Conservation (phyloP, 176 grass and related monocot genomes). For the Oryza brachyantha region DNA sequence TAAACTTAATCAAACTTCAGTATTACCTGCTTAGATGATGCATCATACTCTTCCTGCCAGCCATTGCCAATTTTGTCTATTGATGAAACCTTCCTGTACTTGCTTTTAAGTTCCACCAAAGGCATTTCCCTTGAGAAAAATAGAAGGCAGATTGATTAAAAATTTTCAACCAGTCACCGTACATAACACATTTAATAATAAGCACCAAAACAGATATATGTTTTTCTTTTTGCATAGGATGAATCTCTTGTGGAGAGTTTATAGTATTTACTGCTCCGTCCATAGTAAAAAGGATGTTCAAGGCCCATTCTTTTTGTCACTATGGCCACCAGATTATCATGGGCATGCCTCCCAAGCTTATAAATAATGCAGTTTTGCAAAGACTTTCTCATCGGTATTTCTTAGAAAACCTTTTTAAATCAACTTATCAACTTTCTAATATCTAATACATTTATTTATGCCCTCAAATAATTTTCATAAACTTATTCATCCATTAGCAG, state of each 20-base stretch:
- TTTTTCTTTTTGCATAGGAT: not conserved
- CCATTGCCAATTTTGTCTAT: conserved; percentile 68
- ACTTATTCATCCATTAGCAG: no score
- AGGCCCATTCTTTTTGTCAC: no score
- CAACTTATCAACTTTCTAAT: no score
- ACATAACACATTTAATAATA: not conserved
- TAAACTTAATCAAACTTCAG: not conserved
- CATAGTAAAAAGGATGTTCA: not conserved
- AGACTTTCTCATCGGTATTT: no score
- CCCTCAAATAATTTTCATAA: no score
- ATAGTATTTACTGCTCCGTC: conserved; percentile 3
- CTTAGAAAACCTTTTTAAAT: no score
- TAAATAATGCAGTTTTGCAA: no score
- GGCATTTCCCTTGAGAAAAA: conserved; percentile 71
- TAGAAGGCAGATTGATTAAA: conserved; percentile 1
- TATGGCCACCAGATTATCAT: no score
- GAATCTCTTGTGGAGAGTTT: conserved; percentile 22
- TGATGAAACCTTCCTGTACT: conserved; percentile 80
- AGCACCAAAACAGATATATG: not conserved
- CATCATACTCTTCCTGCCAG: conserved; percentile 85
- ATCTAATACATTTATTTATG: no score
- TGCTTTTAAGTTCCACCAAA: conserved; percentile 67
- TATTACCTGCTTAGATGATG: conserved; percentile 75
- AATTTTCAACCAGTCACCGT: not conserved
- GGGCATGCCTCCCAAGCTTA: no score